These are phyloP conservation scores for Violaceomyces palustris DNA, from an alignment of 1,284 basidiomycete species.

Conservation along the genomic window DNA sequence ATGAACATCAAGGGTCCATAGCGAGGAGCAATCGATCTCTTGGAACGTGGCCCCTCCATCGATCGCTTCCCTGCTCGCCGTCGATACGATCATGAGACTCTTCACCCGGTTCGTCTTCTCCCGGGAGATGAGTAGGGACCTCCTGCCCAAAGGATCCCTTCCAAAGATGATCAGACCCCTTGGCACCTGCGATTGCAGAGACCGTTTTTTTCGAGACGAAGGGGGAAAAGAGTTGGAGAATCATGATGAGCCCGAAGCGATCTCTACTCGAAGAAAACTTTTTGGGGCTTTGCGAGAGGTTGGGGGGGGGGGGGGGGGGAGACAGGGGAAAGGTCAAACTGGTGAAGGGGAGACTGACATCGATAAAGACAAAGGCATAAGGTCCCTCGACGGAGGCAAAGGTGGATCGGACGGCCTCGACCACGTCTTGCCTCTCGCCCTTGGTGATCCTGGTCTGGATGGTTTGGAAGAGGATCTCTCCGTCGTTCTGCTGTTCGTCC, in stretches of 20 bases:
- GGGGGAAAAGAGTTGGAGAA: too few relatives aligned
- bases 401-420: constrained; percentile 1
- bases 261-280: too few relatives aligned
- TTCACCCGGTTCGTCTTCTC: constrained; percentile 58
- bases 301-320: too few relatives aligned
- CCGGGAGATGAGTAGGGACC: constrained; percentile 72
- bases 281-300: too few relatives aligned
- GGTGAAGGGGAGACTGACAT: constrained; percentile 25
- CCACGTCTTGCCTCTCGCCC: not conserved
- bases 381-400: constrained; percentile 39
- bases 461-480: constrained; percentile 12
- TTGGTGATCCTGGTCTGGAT: constrained; percentile 8
- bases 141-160: constrained; percentile 82
- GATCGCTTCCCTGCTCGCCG: constrained; percentile 61
- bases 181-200: too few relatives aligned
- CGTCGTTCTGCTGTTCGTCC: constrained; percentile 33
- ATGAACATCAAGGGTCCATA: constrained; percentile 60
- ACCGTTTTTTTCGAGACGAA: too few relatives aligned
- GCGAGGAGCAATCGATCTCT: constrained; percentile 63
- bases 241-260: too few relatives aligned
- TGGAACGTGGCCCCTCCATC: constrained; percentile 58
- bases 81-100: constrained; percentile 64
- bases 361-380: constrained; percentile 43
- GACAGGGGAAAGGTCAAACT: constrained; percentile 6
- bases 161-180: constrained; percentile 67